Evolutionary conservation across 2,329 filamentous ascomycete genomes (phyloP).

Genomic region (Fusarium sp.): DNA sequence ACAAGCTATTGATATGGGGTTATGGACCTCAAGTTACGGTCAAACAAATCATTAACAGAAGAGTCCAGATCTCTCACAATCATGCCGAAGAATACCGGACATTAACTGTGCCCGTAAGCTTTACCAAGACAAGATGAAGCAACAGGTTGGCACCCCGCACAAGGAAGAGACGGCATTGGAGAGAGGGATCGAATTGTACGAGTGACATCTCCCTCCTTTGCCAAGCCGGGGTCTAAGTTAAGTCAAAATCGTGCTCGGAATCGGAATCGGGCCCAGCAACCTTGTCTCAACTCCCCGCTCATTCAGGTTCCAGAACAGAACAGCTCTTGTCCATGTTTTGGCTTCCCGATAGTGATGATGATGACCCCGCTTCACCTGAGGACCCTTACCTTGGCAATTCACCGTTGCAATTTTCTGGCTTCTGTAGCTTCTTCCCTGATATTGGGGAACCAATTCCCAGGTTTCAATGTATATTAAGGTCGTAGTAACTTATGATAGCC

Average conservation of each 20-base stretch:
- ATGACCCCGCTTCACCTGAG: conserved; percentile 33
- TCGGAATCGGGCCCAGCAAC: conserved; percentile 30
- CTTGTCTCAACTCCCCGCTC: conserved; percentile 33
- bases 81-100: conserved; percentile 1
- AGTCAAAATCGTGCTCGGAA: conserved; percentile 22
- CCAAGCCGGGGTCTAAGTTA: conserved; percentile 35
- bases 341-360: neutral
- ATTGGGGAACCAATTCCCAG: conserved; percentile 17
- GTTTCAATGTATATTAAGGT: conserved; percentile 34
- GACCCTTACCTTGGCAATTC: conserved; percentile 29
- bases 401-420: conserved; percentile 18
- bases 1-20: conserved; percentile 22
- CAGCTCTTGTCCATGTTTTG: conserved; percentile 21
- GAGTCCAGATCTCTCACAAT: conserved; percentile 1
- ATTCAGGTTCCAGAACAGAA: conserved; percentile 27
- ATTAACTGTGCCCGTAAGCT: conserved; percentile 4
- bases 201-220: conserved; percentile 30
- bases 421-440: conserved; percentile 29
- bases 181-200: conserved; percentile 17
- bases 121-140: conserved; percentile 6
- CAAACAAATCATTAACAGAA: neutral
- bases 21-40: conserved; percentile 22
- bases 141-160: neutral
- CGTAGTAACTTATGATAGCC: conserved; percentile 22
- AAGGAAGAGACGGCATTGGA: conserved; percentile 21